A percentile compares a stretch with the other conserved stretches of the same genome.
phyloP scores from a whole-genome alignment of 306 rosid genomes.

The Echinosophora koreensis region DNA sequence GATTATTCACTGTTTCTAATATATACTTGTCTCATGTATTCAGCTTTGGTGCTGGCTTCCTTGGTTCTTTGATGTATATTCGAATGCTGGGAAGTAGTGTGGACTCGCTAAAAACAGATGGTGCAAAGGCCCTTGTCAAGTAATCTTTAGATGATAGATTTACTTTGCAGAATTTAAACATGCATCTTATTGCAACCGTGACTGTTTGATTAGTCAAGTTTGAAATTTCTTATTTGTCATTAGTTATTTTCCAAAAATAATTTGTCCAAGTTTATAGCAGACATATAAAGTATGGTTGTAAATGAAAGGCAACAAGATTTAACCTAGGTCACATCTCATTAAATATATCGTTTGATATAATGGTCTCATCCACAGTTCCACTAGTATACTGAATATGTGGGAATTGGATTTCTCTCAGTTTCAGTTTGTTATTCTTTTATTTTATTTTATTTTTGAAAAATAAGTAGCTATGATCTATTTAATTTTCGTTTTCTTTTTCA shows the following conservation, averaged over 20 bases:
- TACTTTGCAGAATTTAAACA: slow-evolving; percentile 24
- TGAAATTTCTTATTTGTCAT: slow-evolving; percentile 8
- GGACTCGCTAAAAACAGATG: slow-evolving; percentile 84
- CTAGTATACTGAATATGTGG: not conserved
- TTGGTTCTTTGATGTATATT: slow-evolving; percentile 87
- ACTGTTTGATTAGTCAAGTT: slow-evolving; percentile 29
- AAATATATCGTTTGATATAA: not conserved
- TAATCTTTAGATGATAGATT: slow-evolving; percentile 56
- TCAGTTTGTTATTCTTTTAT: not conserved
- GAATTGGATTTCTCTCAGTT: not conserved
- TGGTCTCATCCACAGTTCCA: slow-evolving; percentile 16
- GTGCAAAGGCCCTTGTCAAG: slow-evolving; percentile 82
- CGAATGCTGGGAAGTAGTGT: slow-evolving; percentile 94
- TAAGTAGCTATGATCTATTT: not conserved
- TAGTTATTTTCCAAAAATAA: not conserved
- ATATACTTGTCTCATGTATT: slow-evolving; percentile 46
- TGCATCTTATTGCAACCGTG: not conserved
- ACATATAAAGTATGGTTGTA: not conserved
- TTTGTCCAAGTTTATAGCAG: slow-evolving; percentile 2
- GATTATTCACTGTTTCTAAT: slow-evolving; percentile 32
- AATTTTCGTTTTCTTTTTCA: slow-evolving; percentile 14
- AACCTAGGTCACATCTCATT: not conserved
- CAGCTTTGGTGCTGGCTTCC: slow-evolving; percentile 92
- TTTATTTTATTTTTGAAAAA: too few relatives aligned
- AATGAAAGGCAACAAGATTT: not conserved